A percentile compares a stretch with the other conserved stretches of the same genome.
phyloP scores from a whole-genome alignment of 2,329 filamentous ascomycete species.

The Pseudocercospora fijiensis region DNA sequence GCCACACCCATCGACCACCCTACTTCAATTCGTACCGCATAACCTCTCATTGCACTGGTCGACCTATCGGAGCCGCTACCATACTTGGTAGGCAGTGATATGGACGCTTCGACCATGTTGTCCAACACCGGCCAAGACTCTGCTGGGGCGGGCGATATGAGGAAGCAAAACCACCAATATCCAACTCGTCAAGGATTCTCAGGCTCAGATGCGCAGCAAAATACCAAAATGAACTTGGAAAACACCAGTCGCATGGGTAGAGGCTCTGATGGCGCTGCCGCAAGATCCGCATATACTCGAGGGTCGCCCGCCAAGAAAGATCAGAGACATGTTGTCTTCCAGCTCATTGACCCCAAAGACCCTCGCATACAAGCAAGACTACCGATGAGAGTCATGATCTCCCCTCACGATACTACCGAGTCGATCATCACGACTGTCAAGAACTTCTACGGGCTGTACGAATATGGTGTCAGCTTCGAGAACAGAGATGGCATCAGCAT shows the following conservation, averaged over 20 bases:
- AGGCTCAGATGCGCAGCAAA: conserved; percentile 21
- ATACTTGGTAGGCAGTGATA: conserved; percentile 23
- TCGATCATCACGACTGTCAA: conserved; percentile 98
- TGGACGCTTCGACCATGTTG: conserved; percentile 42
- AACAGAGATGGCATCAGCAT: conserved; percentile 84
- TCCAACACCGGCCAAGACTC: conserved; percentile 29
- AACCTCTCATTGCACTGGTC: conserved; percentile 17
- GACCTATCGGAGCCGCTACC: conserved; percentile 11
- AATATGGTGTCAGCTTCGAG: conserved; percentile 89
- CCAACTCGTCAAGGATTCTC: conserved; percentile 34
- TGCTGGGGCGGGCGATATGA: conserved; percentile 28
- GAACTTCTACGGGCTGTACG: conserved; percentile 97
- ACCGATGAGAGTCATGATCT: conserved; percentile 87
- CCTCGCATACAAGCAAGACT: conserved; percentile 59
- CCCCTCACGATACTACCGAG: conserved; percentile 91
- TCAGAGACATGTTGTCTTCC: conserved; percentile 74
- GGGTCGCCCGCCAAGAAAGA: conserved; percentile 40
- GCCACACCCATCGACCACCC: conserved; percentile 15
- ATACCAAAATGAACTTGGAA: conserved; percentile 14
- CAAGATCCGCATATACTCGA: conserved; percentile 29
- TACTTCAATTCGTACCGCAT: conserved; percentile 12
- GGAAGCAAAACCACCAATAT: conserved; percentile 38
- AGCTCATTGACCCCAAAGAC: conserved; percentile 56
- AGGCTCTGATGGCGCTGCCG: conserved; percentile 26
- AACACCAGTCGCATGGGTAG: conserved; percentile 26